phyloP scores from a whole-genome alignment of 2,329 filamentous ascomycete genomes.

The Hypoxylon sp. region DNA sequence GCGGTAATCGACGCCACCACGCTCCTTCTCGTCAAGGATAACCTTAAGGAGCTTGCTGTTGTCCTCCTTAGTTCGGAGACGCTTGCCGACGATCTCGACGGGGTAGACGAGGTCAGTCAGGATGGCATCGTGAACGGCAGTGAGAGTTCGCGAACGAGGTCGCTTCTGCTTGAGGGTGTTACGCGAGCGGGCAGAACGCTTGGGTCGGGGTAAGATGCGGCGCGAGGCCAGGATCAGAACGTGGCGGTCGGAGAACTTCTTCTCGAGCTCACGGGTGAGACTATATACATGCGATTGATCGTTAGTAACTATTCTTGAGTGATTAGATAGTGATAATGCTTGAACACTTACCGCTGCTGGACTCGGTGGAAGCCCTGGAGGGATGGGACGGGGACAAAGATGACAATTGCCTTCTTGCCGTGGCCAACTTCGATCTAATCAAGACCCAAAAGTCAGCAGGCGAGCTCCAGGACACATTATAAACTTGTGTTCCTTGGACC shows the following conservation, averaged over 20 bases:
- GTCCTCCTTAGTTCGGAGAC: constrained; percentile 98
- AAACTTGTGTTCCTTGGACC: constrained; percentile 73
- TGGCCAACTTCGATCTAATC: constrained; percentile 99
- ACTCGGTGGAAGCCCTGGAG: constrained; percentile 99
- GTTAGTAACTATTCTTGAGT: constrained; percentile 45
- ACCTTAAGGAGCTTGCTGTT: constrained; percentile 99
- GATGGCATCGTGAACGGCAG: constrained; percentile 98
- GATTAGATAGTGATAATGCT: constrained; percentile 1
- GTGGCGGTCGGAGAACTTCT: constrained; percentile 99
- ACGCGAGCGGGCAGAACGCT: constrained; percentile 97
- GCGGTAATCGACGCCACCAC: constrained; percentile 98
- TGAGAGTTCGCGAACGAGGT: constrained; percentile 96
- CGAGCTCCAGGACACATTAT: constrained; percentile 75
- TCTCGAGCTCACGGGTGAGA: constrained; percentile 99
- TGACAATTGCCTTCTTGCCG: constrained; percentile 99
- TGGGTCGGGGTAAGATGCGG: constrained; percentile 98
- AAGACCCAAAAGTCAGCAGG: constrained; percentile 79
- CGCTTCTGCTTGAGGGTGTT: constrained; percentile 99
- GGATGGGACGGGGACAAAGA: constrained; percentile 99
- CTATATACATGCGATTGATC: constrained; percentile 63
- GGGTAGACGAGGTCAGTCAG: constrained; percentile 98
- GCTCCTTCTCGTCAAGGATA: constrained; percentile 99
- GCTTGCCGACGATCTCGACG: constrained; percentile 99
- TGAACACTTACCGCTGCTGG: constrained; percentile 91
- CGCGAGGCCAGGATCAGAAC: constrained; percentile 98